Evolutionary conservation across 2,329 filamentous ascomycete genomes (phyloP).

Genomic region (Apiospora aurea): DNA sequence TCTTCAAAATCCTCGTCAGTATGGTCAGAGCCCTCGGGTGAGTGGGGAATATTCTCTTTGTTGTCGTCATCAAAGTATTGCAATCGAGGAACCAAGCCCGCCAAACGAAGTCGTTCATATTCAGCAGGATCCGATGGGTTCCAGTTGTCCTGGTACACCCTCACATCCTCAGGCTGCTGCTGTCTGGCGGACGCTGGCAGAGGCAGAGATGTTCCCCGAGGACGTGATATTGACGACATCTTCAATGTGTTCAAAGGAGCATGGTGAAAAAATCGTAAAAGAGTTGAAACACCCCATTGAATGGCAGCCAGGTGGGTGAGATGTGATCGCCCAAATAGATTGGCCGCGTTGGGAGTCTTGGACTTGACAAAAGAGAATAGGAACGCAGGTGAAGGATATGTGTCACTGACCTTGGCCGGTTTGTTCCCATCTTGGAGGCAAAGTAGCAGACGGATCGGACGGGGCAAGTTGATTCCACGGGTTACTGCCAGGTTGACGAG

Average conservation of each 20-base stretch:
- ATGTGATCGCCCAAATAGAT: not conserved
- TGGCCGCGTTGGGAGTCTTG: not conserved
- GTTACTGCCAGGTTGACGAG: not conserved
- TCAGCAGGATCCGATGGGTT: not conserved
- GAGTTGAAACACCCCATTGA: not conserved
- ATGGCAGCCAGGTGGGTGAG: not conserved
- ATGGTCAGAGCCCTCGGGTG: not conserved
- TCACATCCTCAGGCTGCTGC: constrained; percentile 22
- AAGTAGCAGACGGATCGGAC: not conserved
- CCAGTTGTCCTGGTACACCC: constrained; percentile 4
- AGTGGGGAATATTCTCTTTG: not conserved
- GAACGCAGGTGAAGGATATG: not conserved
- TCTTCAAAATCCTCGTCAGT: constrained; percentile 24
- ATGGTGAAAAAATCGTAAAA: not conserved
- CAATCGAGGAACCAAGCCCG: not conserved
- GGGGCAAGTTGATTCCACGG: constrained; percentile 4
- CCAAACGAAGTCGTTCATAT: not conserved
- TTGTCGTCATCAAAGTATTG: not conserved
- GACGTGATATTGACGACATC: not conserved
- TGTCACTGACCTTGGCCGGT: constrained; percentile 10
- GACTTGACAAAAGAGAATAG: not conserved
- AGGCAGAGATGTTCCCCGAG: not conserved
- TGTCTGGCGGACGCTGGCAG: not conserved
- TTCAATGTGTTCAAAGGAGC: not conserved
- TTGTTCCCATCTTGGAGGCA: constrained; percentile 11